Evolutionary conservation across 1,139 yeast species (phyloP).

Genomic region (Hansenula sp.): DNA sequence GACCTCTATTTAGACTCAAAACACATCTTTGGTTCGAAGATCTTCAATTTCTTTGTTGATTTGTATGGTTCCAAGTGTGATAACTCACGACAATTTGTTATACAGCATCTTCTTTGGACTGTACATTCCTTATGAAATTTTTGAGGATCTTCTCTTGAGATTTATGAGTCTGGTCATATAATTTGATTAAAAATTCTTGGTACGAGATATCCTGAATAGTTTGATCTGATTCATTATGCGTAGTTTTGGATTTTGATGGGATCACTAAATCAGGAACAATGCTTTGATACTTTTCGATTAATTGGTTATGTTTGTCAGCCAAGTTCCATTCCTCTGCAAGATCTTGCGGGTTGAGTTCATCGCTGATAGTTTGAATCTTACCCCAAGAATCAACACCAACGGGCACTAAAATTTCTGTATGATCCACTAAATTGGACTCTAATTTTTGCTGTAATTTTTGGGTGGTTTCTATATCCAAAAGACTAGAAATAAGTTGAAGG

Average conservation of each 20-base stretch:
- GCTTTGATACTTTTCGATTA: conserved; percentile 6
- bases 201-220: background rate
- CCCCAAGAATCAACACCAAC: conserved; percentile 46
- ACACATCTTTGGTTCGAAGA: too few relatives aligned
- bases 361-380: conserved; percentile 43
- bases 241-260: background rate
- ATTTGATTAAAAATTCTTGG: conserved; percentile 8
- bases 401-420: conserved; percentile 41
- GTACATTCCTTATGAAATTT: background rate
- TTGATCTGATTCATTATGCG: background rate
- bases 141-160: background rate
- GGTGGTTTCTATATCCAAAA: conserved; percentile 5
- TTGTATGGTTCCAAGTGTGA: too few relatives aligned
- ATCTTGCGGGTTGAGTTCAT: conserved; percentile 19
- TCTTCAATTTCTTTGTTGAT: too few relatives aligned
- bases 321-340: conserved; percentile 7
- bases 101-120: background rate
- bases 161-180: conserved; percentile 5
- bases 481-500: conserved; percentile 5
- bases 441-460: conserved; percentile 10
- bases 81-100: too few relatives aligned
- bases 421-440: conserved; percentile 28
- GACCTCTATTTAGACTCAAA: too few relatives aligned
- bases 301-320: conserved; percentile 1
- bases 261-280: conserved; percentile 5